Base-by-base conservation (phyloP, 192 early-diverging fungal genomes). In the Umbelopsis vinacea region DNA sequence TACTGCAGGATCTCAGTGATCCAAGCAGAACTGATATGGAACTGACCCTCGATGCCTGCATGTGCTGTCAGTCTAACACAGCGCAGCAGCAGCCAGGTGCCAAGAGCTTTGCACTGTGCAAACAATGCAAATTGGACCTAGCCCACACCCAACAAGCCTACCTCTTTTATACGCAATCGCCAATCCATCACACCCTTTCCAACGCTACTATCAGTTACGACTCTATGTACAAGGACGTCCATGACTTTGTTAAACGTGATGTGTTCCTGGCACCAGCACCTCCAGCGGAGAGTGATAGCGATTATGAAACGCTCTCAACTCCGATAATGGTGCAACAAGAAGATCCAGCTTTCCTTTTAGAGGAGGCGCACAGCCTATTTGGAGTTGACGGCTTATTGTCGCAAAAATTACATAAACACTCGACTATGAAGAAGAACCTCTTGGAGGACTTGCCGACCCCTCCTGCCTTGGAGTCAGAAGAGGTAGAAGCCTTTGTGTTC, bases 191-290 rank as follows among this genome's bases (percentile, higher is more conserved):
- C 21, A 80, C 79, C 2, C 72, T 80, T 8, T 75, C 76, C 24
- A 80, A 80, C 53, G 74, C 74, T 12, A 80, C 79, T 2, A 80
- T 80, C 50, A 74, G 60, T 2, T 80, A 74, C 73, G 79, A 80
- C 50, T 73, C 54, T 12, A 23, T 54, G 69, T 47, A 52, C 45
- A 70, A 29, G 17, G 57, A 63, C 12, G 57, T 29, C 12, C 17
- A 37, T 63, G 57, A 26, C 0, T 63, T 63, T 37, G 33, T 63
- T 29, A 63, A 63, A 37, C 26, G 57, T 35, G 57, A 63, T n/a
- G 57, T 63, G 57, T 63, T 63, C 57, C 57, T 63, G 57, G 57
- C 57, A 63, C 57, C 57, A 37, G 57, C 57, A 43, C 40, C 40
- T 4, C 40, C 40, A 38, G 29, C 57, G 57, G 57, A 63, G 57